Conservation (phyloP, 2,329 filamentous ascomycete species). For the Leptosphaerulina australis region DNA sequence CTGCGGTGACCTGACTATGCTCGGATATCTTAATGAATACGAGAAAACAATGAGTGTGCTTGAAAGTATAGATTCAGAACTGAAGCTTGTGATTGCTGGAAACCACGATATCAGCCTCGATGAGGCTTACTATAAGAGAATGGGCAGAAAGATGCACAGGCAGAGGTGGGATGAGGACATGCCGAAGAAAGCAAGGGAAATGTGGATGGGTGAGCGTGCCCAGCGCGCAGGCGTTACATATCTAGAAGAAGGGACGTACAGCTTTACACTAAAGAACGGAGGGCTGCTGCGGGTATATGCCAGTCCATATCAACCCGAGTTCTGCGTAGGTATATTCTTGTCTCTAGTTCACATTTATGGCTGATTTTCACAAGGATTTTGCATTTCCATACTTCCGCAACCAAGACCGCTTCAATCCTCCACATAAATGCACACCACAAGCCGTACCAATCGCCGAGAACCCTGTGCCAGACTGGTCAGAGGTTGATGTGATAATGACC, state of each 20-base stretch:
- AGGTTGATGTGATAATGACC: slow-evolving; percentile 64
- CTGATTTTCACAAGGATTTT: slow-evolving; percentile 43
- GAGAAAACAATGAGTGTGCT: slow-evolving; percentile 56
- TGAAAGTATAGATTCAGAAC: slow-evolving; percentile 55
- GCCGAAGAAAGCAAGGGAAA: slow-evolving; percentile 45
- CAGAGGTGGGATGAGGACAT: slow-evolving; percentile 27
- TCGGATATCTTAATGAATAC: slow-evolving; percentile 57
- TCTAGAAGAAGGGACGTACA: slow-evolving; percentile 60
- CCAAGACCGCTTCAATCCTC: slow-evolving; percentile 60
- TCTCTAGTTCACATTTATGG: background rate
- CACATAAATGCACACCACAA: slow-evolving; percentile 33
- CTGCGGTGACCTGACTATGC: slow-evolving; percentile 64
- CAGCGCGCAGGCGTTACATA: slow-evolving; percentile 57
- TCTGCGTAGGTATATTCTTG: slow-evolving; percentile 43
- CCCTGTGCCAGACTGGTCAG: slow-evolving; percentile 53
- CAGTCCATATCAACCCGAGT: slow-evolving; percentile 62
- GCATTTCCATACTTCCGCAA: slow-evolving; percentile 61
- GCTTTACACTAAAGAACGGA: slow-evolving; percentile 57
- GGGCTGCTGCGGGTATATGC: slow-evolving; percentile 59
- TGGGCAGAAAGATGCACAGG: slow-evolving; percentile 35
- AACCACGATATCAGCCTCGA: slow-evolving; percentile 68
- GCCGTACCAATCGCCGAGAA: slow-evolving; percentile 40
- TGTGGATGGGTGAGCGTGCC: slow-evolving; percentile 57
- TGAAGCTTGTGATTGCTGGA: slow-evolving; percentile 68
- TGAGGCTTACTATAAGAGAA: slow-evolving; percentile 52